phyloP scores from a whole-genome alignment of 345 rosid genomes.

The Eutrema heterophyllum region DNA sequence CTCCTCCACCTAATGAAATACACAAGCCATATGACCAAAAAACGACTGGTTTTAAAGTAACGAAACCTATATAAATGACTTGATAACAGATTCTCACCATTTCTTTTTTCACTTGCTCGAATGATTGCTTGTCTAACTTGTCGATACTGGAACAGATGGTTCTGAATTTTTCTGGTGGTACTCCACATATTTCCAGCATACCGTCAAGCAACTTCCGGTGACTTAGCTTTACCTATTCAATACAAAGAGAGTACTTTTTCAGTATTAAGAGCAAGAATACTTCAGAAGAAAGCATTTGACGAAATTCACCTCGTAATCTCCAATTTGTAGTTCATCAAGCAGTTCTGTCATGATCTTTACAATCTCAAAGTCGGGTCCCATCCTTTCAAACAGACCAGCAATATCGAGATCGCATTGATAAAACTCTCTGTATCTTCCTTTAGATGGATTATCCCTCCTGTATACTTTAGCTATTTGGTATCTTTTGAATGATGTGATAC shows the following conservation, averaged over 20 bases:
- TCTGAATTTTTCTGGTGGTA: constrained; percentile 84
- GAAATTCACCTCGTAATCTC: constrained; percentile 73
- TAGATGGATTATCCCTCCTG: constrained; percentile 92
- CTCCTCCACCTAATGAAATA: constrained; percentile 39
- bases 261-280: too few relatives aligned
- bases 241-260: too few relatives aligned
- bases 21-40: too few relatives aligned
- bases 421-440: constrained; percentile 94
- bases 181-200: constrained; percentile 94
- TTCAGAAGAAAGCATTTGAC: not conserved
- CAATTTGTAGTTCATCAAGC: constrained; percentile 72
- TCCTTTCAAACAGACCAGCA: constrained; percentile 78
- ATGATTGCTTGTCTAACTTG: constrained; percentile 83
- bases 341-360: constrained; percentile 70
- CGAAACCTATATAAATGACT: too few relatives aligned
- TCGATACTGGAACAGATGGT: constrained; percentile 94
- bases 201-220: constrained; percentile 92
- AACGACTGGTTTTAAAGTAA: too few relatives aligned
- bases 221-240: constrained; percentile 65
- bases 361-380: constrained; percentile 95
- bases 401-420: constrained; percentile 96
- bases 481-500: constrained; percentile 71
- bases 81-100: constrained; percentile 41
- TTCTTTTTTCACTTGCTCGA: constrained; percentile 82
- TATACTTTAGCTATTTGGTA: constrained; percentile 91